These are phyloP conservation scores for Tulasnella sp. DNA, from an alignment of 768 basidiomycete species.

Conservation along the genomic window DNA sequence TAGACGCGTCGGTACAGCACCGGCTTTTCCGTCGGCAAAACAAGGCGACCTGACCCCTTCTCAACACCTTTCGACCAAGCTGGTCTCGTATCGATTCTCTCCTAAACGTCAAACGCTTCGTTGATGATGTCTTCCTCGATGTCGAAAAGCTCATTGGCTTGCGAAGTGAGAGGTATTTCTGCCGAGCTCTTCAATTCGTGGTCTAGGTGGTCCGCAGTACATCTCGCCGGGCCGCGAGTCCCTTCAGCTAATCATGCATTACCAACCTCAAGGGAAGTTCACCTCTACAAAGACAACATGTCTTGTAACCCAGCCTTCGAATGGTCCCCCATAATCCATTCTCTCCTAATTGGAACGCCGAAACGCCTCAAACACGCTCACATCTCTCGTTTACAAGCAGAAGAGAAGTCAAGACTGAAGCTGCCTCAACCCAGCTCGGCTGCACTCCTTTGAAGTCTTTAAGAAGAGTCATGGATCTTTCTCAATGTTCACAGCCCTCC, in stretches of 20 bases:
- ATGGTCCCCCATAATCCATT: neutral
- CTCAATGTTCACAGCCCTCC: too few relatives aligned
- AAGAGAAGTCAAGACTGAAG: neutral
- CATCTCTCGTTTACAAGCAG: neutral
- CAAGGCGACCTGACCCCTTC: neutral
- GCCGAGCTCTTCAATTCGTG: neutral
- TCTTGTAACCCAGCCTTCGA: neutral
- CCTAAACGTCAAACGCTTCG: neutral
- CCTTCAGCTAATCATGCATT: neutral
- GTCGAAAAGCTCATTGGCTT: neutral
- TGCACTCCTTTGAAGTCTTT: neutral
- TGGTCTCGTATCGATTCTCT: neutral
- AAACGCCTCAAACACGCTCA: neutral
- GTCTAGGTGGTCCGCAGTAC: neutral
- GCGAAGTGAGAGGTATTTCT: neutral
- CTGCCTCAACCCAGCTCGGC: neutral
- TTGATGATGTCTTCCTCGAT: neutral
- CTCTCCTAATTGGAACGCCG: neutral
- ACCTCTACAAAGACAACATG: neutral
- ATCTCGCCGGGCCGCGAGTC: neutral
- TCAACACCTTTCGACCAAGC: neutral
- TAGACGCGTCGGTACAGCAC: neutral
- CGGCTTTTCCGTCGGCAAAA: neutral
- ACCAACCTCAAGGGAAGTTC: neutral
- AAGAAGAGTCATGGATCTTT: too few relatives aligned